These are phyloP conservation scores for Adansonia digitata DNA, from an alignment of 345 rosid genomes.

Conservation along the genomic window DNA sequence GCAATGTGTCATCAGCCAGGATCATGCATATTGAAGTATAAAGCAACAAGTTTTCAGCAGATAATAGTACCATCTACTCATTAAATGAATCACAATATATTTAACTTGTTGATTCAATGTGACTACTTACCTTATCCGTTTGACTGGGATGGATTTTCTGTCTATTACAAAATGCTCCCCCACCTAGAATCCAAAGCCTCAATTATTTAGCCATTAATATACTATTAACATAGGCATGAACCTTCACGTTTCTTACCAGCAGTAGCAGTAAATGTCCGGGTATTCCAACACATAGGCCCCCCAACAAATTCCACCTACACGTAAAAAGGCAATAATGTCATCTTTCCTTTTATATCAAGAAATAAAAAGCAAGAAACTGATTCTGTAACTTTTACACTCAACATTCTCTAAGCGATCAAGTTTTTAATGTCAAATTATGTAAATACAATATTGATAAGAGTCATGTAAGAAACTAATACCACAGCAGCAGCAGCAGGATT, in stretches of 20 bases:
- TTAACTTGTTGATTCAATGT: not conserved
- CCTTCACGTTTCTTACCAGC: conserved; percentile 45
- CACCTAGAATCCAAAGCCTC: conserved; percentile 44
- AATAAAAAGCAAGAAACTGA: not conserved
- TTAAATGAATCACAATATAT: not conserved
- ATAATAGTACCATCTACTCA: not conserved
- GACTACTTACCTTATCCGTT: conserved; percentile 56
- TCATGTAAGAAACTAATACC: conserved; percentile 37
- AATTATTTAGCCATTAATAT: conserved; percentile 15
- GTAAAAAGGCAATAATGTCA: conserved; percentile 6
- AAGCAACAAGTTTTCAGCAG: not conserved
- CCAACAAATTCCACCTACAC: conserved; percentile 92
- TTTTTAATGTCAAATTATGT: conserved; percentile 5
- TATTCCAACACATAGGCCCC: conserved; percentile 96
- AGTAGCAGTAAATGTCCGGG: conserved; percentile 78
- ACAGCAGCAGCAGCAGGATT: conserved; percentile 86
- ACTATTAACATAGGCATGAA: conserved; percentile 3
- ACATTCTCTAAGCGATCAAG: not conserved
- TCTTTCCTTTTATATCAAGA: not conserved
- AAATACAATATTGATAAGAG: not conserved
- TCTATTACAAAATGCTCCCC: conserved; percentile 94
- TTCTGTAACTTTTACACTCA: not conserved
- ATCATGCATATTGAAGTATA: not conserved
- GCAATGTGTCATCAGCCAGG: not conserved
- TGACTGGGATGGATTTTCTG: conserved; percentile 67